Conservation (phyloP, 768 basidiomycete genomes). For the Leucogyrophana mollusca region DNA sequence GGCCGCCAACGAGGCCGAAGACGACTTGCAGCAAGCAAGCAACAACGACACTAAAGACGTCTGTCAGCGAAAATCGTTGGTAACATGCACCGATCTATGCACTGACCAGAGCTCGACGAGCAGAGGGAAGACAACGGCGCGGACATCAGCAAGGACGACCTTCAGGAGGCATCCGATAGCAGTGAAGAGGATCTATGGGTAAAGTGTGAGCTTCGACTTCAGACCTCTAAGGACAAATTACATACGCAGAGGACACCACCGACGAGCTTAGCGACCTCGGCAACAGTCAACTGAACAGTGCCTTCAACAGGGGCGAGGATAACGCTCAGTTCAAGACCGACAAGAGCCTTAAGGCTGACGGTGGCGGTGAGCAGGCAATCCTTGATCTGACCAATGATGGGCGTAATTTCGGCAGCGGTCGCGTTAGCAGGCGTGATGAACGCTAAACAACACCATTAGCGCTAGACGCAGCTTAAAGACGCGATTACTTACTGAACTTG, state of each 20-base stretch:
- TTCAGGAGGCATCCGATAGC: slow-evolving; percentile 23
- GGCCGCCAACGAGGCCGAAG: slow-evolving; percentile 17
- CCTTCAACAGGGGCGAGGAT: slow-evolving; percentile 25
- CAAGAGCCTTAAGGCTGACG: slow-evolving; percentile 23
- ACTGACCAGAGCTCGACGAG: slow-evolving; percentile 18
- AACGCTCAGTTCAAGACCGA: slow-evolving; percentile 14
- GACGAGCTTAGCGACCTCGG: slow-evolving; percentile 22
- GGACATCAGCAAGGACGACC: slow-evolving; percentile 9
- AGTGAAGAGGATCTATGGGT: slow-evolving; percentile 23
- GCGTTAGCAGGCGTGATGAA: slow-evolving; percentile 22
- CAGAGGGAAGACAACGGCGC: slow-evolving; percentile 13
- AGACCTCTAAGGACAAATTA: background rate
- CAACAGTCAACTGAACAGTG: slow-evolving; percentile 21
- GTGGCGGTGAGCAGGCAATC: slow-evolving; percentile 18
- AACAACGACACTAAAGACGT: background rate
- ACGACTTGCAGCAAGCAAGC: background rate
- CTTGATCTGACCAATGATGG: slow-evolving; percentile 23
- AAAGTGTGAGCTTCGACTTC: background rate
- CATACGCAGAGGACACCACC: slow-evolving; percentile 21
- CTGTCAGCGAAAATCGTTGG: no score
- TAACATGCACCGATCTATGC: no score
- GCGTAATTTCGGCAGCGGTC: slow-evolving; percentile 18
- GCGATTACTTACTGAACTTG: slow-evolving; percentile 26
- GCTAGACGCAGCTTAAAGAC: background rate
- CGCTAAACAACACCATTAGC: slow-evolving; percentile 17